A percentile compares a stretch with the other conserved stretches of the same genome.
Conservation (phyloP, 208 protist species). For the Trypanosoma caninum region DNA sequence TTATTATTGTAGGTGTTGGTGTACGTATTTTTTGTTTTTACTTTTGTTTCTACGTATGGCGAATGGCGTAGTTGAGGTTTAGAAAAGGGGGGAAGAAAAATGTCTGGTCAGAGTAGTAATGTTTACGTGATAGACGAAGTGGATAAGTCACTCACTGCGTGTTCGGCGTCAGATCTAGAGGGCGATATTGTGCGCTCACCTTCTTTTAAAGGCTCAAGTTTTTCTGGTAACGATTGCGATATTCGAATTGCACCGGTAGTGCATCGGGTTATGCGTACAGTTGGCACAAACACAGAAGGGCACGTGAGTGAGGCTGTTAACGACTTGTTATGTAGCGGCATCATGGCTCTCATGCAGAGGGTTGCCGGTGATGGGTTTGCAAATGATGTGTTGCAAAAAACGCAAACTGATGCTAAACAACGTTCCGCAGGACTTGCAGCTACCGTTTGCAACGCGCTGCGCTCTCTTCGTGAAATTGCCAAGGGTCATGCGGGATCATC, state of each 20-base stretch:
- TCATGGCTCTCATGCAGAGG: constrained; percentile 20
- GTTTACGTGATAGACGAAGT: constrained; percentile 24
- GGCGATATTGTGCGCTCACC: constrained; percentile 1
- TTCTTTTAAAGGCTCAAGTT: not conserved
- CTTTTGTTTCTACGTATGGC: not conserved
- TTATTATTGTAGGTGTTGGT: not conserved
- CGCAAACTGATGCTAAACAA: not conserved
- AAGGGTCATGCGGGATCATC: not conserved
- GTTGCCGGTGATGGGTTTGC: constrained; percentile 21
- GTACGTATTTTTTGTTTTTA: not conserved
- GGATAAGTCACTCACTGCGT: not conserved
- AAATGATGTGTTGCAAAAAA: constrained; percentile 1
- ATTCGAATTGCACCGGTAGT: not conserved
- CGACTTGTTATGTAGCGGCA: constrained; percentile 8
- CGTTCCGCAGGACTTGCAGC: not conserved
- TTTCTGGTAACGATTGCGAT: not conserved
- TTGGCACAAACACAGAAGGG: constrained; percentile 17
- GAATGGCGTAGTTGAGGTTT: not conserved
- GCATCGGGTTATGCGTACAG: not conserved
- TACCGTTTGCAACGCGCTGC: not conserved
- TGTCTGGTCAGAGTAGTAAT: constrained; percentile 29
- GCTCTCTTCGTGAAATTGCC: not conserved
- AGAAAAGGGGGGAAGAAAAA: not conserved
- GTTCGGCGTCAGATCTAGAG: not conserved
- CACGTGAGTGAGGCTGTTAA: constrained; percentile 7